Conservation (phyloP, 1,284 basidiomycete species). For the Rhodotorula sp. region DNA sequence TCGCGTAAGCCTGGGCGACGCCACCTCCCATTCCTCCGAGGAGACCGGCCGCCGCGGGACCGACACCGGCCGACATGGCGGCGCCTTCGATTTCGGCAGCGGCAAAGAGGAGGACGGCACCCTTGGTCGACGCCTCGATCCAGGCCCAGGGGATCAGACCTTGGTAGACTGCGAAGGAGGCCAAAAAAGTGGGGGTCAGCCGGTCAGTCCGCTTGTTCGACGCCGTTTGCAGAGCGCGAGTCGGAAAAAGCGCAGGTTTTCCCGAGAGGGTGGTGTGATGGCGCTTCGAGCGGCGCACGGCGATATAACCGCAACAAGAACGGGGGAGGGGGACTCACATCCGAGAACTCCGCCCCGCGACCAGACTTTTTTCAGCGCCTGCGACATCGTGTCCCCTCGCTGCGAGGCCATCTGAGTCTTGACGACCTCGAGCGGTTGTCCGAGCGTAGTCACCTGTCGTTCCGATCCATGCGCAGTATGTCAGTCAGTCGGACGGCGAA, state of each 20-base stretch:
- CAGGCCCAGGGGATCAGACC: conserved; percentile 99
- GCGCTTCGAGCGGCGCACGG: too few relatives aligned
- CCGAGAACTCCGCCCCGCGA: conserved; percentile 83
- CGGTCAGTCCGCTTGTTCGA: background rate
- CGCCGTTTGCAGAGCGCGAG: too few relatives aligned
- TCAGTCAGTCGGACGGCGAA: background rate
- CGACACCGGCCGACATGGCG: conserved; percentile 63
- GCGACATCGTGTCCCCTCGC: conserved; percentile 81
- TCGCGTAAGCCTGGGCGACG: conserved; percentile 96
- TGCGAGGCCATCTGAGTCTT: conserved; percentile 99
- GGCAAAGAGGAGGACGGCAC: conserved; percentile 91
- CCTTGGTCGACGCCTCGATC: conserved; percentile 99
- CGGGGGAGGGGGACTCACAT: conserved; percentile 47
- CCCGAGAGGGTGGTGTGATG: background rate
- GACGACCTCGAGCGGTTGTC: conserved; percentile 95
- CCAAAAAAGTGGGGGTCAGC: background rate
- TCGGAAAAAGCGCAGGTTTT: too few relatives aligned
- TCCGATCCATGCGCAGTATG: background rate
- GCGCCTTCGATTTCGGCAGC: conserved; percentile 89
- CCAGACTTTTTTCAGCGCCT: conserved; percentile 85
- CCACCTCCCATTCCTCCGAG: conserved; percentile 97
- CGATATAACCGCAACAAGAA: background rate
- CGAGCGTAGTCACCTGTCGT: conserved; percentile 78
- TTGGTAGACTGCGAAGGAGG: conserved; percentile 68
- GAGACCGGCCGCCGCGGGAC: conserved; percentile 78